Base-by-base conservation (phyloP, 164 flowering plant genomes). In the Dillenia turbinata region DNA sequence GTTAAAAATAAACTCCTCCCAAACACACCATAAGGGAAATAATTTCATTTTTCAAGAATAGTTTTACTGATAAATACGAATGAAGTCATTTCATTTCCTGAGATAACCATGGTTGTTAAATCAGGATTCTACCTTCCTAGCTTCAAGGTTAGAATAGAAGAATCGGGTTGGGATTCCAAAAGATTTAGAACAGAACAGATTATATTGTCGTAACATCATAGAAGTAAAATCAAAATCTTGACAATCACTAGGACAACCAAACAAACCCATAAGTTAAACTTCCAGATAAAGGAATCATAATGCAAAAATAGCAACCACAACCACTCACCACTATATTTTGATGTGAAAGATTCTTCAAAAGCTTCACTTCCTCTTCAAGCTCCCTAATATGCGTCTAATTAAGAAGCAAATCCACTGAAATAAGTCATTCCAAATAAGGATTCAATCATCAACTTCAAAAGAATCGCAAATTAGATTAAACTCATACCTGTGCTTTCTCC, bases 311-410 rank as follows among this genome's bases (percentile, higher is more conserved):
- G 40, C 40, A 33, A 33, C 40, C 40, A 33, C 6, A 33, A 33
- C 56, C 53, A 79, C 90, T 85, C 74, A 94, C 99, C 68, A 94
- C 99, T 56, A 94, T 94, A 56, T 94, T 94, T 47, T 89, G 86
- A 75, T 94, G 99, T 6, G 93, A 91, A 0, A 91, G 84, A 77
- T 91, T 86, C 72, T 83, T 86, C 9, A 94, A 77, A 66, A 94
- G 87, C 83, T 84, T 91, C 64, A 94, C 99, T 81, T 94, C 99
- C 68, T 94, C 96, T 71, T 94, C 99, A 5, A 94, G 91, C 77
- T 89, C 97, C 74, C 72, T 73, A 52, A 94, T 78, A 62, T 94
- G 96, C 59, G 86, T 89, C 99, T 94, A 60, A 50, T 67, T 58
- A 40, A 50, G 24, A 43, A 55, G 15, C 17, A 71, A 57, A 52